Base-by-base conservation (phyloP, 2,329 filamentous ascomycete genomes). In the Nigrospora sphaerica region DNA sequence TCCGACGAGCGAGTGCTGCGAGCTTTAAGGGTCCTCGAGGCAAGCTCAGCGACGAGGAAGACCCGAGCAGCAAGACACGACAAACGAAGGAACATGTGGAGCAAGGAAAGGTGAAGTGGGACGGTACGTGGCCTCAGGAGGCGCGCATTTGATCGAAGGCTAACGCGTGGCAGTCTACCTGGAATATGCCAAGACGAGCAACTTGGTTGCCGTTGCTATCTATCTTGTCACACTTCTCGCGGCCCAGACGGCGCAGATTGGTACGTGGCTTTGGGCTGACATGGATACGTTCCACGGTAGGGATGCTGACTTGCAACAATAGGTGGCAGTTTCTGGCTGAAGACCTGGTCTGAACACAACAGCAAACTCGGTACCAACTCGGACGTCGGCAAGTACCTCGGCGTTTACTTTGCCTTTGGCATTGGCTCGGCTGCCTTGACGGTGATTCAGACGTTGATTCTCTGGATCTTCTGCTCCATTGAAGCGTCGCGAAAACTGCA, bases 381-480 rank as follows among this genome's bases (percentile, higher is more conserved):
- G 10, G 61, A 91, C 34, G 79, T 95, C 48, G 91, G 86, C 56
- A 95, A 88, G 66, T 98, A 90, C 62, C 87, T 98, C 60, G 89
- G 92, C 48, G 81, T 98, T 53, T 98, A 98, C 70, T 93, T 98
- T 67, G 89, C 86, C 14, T 88, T 98, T 66, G 95, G 93, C 41
- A 79, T 98, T 44, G 92, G 92, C 32, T 85, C 88, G 23, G 86
- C 93, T 36, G 76, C 80, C 38, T 74, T 98, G 52, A 92, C 95
- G 3, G 89, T 97, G 37, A 62, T 95, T 31, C 93, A 97, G 68
- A 97, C 92, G 6, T 72, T 98, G 56, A 90, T 98, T 53, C 75
- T 98, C 28, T 98, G 93, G 93, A 97, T 98, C 54, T 97, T 98
- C 71, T 98, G 95, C 70, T 97, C 93, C 5, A 98, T 98, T 52